phyloP scores from a whole-genome alignment of 495 filamentous ascomycete species.

The Aspergillus coremiiformis region DNA sequence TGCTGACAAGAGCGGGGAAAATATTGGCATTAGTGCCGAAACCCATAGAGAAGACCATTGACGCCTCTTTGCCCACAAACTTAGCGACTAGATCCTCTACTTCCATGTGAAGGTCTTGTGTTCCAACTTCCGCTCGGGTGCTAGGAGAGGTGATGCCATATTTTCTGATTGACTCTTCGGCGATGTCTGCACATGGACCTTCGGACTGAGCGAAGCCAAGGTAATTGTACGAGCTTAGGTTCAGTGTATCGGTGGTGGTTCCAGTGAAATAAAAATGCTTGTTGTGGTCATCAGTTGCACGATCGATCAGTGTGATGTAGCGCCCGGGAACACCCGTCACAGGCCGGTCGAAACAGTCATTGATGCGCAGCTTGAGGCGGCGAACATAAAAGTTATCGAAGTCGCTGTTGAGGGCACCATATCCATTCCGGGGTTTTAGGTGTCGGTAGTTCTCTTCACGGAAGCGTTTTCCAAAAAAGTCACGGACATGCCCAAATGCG shows the following conservation, averaged over 20 bases:
- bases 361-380: slow-evolving; percentile 84
- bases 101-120: slow-evolving; percentile 77
- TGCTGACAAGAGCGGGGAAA: slow-evolving; percentile 84
- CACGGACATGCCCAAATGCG: slow-evolving; percentile 86
- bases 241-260: slow-evolving; percentile 89
- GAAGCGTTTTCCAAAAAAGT: slow-evolving; percentile 97
- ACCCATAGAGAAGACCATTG: slow-evolving; percentile 98
- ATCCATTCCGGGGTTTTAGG: slow-evolving; percentile 75
- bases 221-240: slow-evolving; percentile 99
- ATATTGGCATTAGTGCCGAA: slow-evolving; percentile 89
- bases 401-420: slow-evolving; percentile 94
- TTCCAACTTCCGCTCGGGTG: slow-evolving; percentile 75
- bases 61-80: slow-evolving; percentile 87
- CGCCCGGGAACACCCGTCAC: slow-evolving; percentile 90
- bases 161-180: slow-evolving; percentile 75
- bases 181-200: slow-evolving; percentile 89
- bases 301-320: slow-evolving; percentile 86
- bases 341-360: slow-evolving; percentile 91
- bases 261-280: slow-evolving; percentile 78
- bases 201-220: slow-evolving; percentile 97
- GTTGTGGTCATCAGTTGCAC: slow-evolving; percentile 82
- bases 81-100: slow-evolving; percentile 82
- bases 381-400: slow-evolving; percentile 98
- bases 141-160: slow-evolving; percentile 77
- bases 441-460: slow-evolving; percentile 75